Base-by-base conservation (phyloP, 2,329 filamentous ascomycete species). In the Macrophomina tecta region DNA sequence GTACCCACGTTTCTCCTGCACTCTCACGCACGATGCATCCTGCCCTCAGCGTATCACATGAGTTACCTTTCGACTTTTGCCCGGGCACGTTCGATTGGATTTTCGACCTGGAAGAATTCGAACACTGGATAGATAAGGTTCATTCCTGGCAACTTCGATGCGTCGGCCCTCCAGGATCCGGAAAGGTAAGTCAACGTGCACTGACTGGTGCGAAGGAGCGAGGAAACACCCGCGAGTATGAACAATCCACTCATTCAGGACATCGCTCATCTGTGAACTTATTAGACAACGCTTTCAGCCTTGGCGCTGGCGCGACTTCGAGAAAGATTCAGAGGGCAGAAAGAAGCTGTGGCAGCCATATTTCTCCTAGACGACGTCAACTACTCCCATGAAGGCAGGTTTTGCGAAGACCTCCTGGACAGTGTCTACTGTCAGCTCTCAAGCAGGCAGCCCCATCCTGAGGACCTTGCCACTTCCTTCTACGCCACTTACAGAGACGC, bases 41-140 rank as follows among this genome's bases (percentile, higher is more conserved):
- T 0, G 51, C 52, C n/a, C 42, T 65, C 30, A 48, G 46, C 9
- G 52, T 34, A 40, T 53, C 53, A 1, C 34, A 64, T 48, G 5
- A 8, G 2, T n/a, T 70, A 8, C 68, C 70, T 3, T 66, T 67
- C 14, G 72, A 74, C 36, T 69, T 72, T n/a, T 69, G 68, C 30
- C 36, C 55, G 5, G 30, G 48, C 30, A 28, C 70, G 4, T 71
- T 69, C 36, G 67, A 68, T 14, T 70, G 67, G 67, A 68, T 74
- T 23, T 68, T 68, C 36, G 34, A 36, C 4, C 28, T 51, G 1
- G 52, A 66, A 3, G 67, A 66, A 16, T 68, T 66, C 18, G 9
- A 14, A 9, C 12, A 36, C 40, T 68, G 67, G 67, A 9, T 18
- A n/a, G 8, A 23, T 18, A 23, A 51, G n/a, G 42, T 48, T n/a